phyloP scores from a whole-genome alignment of 1,139 yeast species.

The Geotrichum restrictum region DNA sequence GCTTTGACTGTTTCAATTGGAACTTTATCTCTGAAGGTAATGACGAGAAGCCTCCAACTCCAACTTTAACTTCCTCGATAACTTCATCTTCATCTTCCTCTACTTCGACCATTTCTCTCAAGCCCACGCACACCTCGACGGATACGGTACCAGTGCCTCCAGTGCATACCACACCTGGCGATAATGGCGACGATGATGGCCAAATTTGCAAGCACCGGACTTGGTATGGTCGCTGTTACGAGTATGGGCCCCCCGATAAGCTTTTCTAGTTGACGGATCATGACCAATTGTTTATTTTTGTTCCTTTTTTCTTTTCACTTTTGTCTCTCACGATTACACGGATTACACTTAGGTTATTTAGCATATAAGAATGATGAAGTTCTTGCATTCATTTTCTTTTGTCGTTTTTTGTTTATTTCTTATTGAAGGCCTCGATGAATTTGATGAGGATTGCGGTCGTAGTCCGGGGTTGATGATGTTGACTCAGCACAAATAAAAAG shows the following conservation, averaged over 20 bases:
- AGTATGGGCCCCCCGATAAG: slow-evolving; percentile 25
- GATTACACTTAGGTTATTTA: not conserved
- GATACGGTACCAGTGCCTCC: slow-evolving; percentile 8
- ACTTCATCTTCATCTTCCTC: slow-evolving; percentile 12
- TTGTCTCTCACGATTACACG: not conserved
- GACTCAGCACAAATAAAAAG: too few species aligned
- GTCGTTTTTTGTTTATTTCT: not conserved
- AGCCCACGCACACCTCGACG: slow-evolving; percentile 6
- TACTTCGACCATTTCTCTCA: slow-evolving; percentile 12
- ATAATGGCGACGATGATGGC: slow-evolving; percentile 19
- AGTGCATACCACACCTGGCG: slow-evolving; percentile 17
- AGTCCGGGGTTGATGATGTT: too few species aligned
- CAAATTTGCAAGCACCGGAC: slow-evolving; percentile 28
- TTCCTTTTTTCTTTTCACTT: not conserved
- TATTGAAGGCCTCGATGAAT: too few species aligned
- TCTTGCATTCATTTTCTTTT: not conserved
- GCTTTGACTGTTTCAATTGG: slow-evolving; percentile 90
- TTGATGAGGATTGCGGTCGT: too few species aligned
- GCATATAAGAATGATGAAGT: not conserved
- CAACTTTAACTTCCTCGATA: slow-evolving; percentile 3
- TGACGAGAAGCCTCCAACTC: slow-evolving; percentile 20
- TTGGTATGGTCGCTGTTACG: slow-evolving; percentile 34
- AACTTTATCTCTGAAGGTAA: slow-evolving; percentile 53
- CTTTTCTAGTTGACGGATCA: too few species aligned
- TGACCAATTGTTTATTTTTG: too few species aligned